Percentiles rank a stretch among this genome's conserved stretches.
Conservation (phyloP, 1,139 yeast species). For the Yueomyces sp. region DNA sequence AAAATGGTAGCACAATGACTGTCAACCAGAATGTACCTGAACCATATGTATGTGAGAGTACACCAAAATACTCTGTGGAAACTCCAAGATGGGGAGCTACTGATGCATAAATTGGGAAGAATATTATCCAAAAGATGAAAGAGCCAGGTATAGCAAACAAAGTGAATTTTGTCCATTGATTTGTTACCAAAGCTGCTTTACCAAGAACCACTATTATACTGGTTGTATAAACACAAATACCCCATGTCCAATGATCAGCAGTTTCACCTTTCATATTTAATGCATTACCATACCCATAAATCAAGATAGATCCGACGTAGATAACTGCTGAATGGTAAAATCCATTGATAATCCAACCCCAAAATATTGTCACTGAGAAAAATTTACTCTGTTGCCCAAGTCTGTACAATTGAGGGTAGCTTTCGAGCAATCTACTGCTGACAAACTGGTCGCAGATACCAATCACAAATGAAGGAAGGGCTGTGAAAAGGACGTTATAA, state of each 20-base stretch:
- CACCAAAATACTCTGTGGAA: conserved; percentile 76
- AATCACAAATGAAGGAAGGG: conserved; percentile 86
- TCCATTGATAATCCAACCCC: conserved; percentile 97
- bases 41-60: conserved; percentile 63
- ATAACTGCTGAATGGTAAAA: conserved; percentile 86
- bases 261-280: conserved; percentile 49
- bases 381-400: conserved; percentile 82
- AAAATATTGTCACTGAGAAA: conserved; percentile 81
- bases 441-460: conserved; percentile 97
- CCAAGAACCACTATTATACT: conserved; percentile 85
- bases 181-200: conserved; percentile 85
- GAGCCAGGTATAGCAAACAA: conserved; percentile 93
- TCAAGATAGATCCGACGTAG: conserved; percentile 58
- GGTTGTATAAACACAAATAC: conserved; percentile 78
- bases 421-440: conserved; percentile 73
- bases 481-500: conserved; percentile 92
- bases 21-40: conserved; percentile 78
- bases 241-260: conserved; percentile 95
- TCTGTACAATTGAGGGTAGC: conserved; percentile 87
- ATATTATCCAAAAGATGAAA: conserved; percentile 65
- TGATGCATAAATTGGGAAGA: conserved; percentile 78
- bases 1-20: conserved; percentile 56
- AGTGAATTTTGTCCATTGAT: conserved; percentile 92
- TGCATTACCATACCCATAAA: conserved; percentile 58
- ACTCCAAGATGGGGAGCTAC: conserved; percentile 78